These are phyloP conservation scores for Paramarasmius palmivorus DNA, from an alignment of 1,284 basidiomycete genomes.

Conservation along the genomic window DNA sequence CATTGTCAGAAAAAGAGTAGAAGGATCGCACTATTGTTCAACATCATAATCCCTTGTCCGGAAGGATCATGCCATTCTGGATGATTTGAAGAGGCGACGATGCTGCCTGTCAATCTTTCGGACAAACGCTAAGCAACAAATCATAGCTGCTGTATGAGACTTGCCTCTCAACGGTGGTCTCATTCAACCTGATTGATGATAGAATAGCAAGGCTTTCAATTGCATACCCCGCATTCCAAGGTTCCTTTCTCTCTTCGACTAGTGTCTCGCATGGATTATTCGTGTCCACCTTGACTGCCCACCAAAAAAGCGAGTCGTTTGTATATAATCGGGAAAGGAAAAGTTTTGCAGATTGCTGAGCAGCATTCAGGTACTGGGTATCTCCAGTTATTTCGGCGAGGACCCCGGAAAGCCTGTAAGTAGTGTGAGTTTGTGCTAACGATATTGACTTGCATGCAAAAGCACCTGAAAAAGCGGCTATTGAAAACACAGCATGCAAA, in stretches of 20 bases:
- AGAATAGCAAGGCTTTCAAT: constrained; percentile 13
- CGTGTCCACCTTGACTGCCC: not conserved
- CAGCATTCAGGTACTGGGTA: constrained; percentile 5
- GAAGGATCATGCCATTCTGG: too few species aligned
- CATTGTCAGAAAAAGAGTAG: too few species aligned
- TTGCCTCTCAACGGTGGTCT: not conserved
- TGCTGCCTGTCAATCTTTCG: too few species aligned
- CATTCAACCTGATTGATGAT: not conserved
- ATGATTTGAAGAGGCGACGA: too few species aligned
- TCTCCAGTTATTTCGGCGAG: constrained; percentile 6
- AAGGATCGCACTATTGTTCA: too few species aligned
- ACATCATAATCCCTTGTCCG: too few species aligned
- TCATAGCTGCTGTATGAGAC: not conserved
- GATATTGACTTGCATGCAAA: not conserved
- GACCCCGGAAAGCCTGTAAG: constrained; percentile 11
- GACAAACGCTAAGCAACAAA: too few species aligned
- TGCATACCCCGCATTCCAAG: constrained; percentile 10
- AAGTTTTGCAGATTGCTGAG: constrained; percentile 2
- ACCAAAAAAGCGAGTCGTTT: not conserved
- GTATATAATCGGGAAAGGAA: constrained; percentile 3
- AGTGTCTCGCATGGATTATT: not conserved
- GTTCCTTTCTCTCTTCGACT: not conserved
- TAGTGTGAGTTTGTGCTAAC: not conserved
- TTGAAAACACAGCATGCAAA: too few species aligned
- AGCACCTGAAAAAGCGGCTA: too few species aligned